Evolutionary conservation across 139 green algal genomes (phyloP).

Genomic region (Trebouxia sp.): DNA sequence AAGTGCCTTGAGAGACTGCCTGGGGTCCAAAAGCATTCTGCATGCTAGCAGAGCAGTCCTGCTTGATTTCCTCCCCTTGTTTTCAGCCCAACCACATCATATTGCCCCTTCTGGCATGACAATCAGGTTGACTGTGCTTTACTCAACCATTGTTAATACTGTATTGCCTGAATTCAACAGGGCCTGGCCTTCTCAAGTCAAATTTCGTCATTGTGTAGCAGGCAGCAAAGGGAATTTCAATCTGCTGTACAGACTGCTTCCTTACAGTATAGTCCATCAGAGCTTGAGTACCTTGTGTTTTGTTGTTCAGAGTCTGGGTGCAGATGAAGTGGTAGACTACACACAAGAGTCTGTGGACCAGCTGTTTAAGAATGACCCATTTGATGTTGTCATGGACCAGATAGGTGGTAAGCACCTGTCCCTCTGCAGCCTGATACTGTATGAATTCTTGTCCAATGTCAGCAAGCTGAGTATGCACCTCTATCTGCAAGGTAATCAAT

Average conservation of each 20-base stretch:
- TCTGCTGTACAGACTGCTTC: too few species aligned
- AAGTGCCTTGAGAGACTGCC: background rate
- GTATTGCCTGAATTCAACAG: background rate
- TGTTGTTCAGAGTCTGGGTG: slow-evolving; percentile 11
- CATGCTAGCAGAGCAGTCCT: too few species aligned
- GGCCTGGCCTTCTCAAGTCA: too few species aligned
- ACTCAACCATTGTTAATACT: background rate
- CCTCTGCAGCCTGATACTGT: background rate
- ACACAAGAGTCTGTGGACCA: background rate
- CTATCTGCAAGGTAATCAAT: too few species aligned
- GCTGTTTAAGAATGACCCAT: background rate
- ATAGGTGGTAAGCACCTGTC: background rate
- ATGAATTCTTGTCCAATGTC: background rate
- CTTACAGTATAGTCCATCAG: too few species aligned
- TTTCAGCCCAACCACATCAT: too few species aligned
- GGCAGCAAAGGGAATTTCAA: too few species aligned
- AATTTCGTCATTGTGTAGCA: too few species aligned
- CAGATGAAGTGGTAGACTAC: slow-evolving; percentile 22
- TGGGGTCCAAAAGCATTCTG: too few species aligned
- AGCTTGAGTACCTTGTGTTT: background rate
- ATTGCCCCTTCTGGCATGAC: too few species aligned
- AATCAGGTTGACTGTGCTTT: too few species aligned
- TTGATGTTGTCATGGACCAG: background rate
- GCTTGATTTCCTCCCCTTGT: too few species aligned
- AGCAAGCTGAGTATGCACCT: background rate